Evolutionary conservation across 2,329 filamentous ascomycete species (phyloP), one percentile per base, ranked within the genome.

Genomic region (Fonsecaea nubica): DNA sequence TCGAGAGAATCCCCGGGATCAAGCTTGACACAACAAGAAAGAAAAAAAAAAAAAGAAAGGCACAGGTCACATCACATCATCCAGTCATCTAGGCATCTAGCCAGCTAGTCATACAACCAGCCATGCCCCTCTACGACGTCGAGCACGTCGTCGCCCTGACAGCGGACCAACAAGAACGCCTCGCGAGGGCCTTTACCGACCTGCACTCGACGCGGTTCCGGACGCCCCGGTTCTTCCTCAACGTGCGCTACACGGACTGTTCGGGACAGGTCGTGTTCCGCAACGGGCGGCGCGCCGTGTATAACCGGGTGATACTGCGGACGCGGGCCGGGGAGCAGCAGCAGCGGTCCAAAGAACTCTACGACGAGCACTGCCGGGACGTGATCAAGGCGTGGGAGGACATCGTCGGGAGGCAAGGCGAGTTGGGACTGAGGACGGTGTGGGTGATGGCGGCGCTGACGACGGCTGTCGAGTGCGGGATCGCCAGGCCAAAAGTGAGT

Each of bases 61-160:
- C 25, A 25, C 25, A 25, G 25, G 25, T 25, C 25, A 25, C 25
- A 1, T 25, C 25, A 25, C 25, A 25, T 25, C 25, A 25, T 25
- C 25, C 25, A 25, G 25, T 25, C 25, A 25, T 25, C 25, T 25
- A 25, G 21, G 21, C 21, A 25, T 25, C 21, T 2, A 25, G 25
- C 2, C 25, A 25, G 2, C 25, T 25, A 25, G 25, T 2, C 25
- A 32, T 32, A 9, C 30, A 9, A 57, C 38, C 54, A 18, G 12
- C 9, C 8, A 67, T 69, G 67, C 67, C 62, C 9, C 64, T 67
- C 33, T 69, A 69, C 64, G 67, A 69, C 40, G 48, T 69, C 53
- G 67, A 69, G 42, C 64, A 69, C 45, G 30, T 65, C 53, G 57
- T 40, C 33, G 58, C 62, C 13, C 58, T 69, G 7, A 54, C 30